Base-by-base conservation (phyloP, 768 basidiomycete genomes). In the Suillus alpinus region DNA sequence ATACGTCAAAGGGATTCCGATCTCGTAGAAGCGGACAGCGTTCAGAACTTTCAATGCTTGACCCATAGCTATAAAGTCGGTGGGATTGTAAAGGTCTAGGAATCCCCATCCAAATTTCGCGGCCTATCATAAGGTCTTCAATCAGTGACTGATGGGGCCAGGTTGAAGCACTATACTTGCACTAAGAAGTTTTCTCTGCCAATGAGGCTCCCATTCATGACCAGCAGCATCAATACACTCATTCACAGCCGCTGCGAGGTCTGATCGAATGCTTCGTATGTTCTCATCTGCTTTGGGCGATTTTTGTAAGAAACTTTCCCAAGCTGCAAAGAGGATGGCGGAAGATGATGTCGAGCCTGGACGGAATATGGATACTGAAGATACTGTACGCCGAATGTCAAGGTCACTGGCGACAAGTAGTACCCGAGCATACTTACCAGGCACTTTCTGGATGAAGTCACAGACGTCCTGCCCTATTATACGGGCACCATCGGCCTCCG, bases 31-130 rank as follows among this genome's bases (percentile, higher is more conserved):
- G 56, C 95, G 84, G 36, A 96, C 89, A 9, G 95, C 94, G 69
- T 98, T 98, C 36, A 98, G 77, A 41, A 99, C 95, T 69, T 95
- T 94, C 29, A 99, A 80, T 1, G 88, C 87, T 71, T 95, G 91
- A 0, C 94, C 95, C 89, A 97, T 94, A 52, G 86, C 82, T 36
- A 98, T 86, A 66, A 97, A 95, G 68, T 97, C 94, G 0, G 86
- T 87, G 4, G 96, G 92, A 70, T 98, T 92, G 69, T 94, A 91
- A 31, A 94, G 81, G 70, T 98, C 97, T 64, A 99, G 75, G 71
- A 95, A 99, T 0, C 93, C 90, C 62, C 94, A 85, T 1, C 96
- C 97, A 68, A 96, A 98, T 71, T 95, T 95, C 8, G 96, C 96
- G n/a, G 95, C 94, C 92, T 96, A 65, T 0, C 63, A 29, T 20